These are phyloP conservation scores for Ustilago trichophora DNA, from an alignment of 1,284 basidiomycete genomes.

Conservation along the genomic window DNA sequence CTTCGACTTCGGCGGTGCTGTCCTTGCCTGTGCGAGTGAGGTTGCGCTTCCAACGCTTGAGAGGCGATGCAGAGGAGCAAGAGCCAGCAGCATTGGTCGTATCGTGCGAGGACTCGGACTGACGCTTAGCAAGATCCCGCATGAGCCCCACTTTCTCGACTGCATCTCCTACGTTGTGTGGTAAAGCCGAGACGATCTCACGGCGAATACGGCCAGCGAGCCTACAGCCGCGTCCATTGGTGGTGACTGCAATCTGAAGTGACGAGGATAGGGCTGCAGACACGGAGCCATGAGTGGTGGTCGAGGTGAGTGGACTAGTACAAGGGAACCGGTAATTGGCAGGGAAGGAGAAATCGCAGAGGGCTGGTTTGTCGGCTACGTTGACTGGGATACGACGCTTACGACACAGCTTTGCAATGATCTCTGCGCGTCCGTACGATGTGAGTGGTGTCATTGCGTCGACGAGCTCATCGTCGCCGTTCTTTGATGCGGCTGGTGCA, in stretches of 20 bases:
- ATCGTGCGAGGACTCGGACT: constrained; percentile 3
- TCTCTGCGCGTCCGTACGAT: constrained; percentile 34
- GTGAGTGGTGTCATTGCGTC: constrained; percentile 9
- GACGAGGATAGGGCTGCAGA: constrained; percentile 67
- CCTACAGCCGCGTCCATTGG: constrained; percentile 90
- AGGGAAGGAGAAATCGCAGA: constrained; percentile 90
- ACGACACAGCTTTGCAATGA: constrained; percentile 52
- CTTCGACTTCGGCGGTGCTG: constrained; percentile 46
- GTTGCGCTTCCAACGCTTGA: constrained; percentile 26
- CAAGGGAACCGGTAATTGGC: constrained; percentile 82
- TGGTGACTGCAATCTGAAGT: constrained; percentile 86
- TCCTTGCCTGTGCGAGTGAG: constrained; percentile 5
- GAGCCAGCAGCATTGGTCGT: background rate
- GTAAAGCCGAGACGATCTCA: constrained; percentile 81
- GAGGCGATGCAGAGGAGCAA: background rate
- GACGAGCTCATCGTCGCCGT: constrained; percentile 6
- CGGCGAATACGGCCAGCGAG: constrained; percentile 81
- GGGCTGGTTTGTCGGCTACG: constrained; percentile 81
- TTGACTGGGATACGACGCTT: constrained; percentile 78
- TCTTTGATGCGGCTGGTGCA: background rate
- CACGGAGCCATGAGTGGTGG: background rate
- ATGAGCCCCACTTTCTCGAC: constrained; percentile 80
- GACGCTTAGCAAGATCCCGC: constrained; percentile 73
- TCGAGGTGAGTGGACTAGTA: constrained; percentile 5
- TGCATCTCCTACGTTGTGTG: constrained; percentile 79